Conservation (phyloP, 371 early-diverging fungal genomes). For the Capniomyces stellatus region DNA sequence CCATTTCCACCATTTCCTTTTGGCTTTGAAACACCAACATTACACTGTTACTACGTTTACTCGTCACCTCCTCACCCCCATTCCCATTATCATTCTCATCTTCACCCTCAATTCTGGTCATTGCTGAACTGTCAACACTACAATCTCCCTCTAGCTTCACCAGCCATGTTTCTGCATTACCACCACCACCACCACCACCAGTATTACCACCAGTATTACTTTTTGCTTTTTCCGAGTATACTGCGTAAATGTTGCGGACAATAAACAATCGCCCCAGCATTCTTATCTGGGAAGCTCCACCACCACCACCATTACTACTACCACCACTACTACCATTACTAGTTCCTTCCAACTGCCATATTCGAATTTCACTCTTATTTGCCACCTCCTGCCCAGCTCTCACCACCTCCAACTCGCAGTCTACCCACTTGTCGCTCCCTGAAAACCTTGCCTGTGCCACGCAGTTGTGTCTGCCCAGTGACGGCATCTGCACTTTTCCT, state of each 20-base stretch:
- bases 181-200: neutral
- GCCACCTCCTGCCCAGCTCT: neutral
- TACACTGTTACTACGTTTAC: constrained; percentile 2
- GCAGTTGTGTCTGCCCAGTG: constrained; percentile 14
- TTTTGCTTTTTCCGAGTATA: neutral
- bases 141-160: neutral
- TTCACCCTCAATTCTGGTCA: constrained; percentile 27
- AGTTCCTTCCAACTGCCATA: neutral
- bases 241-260: neutral
- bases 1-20: constrained; percentile 14
- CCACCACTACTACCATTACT: neutral
- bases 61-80: constrained; percentile 15
- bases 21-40: constrained; percentile 20
- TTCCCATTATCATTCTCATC: constrained; percentile 13
- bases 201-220: neutral
- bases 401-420: constrained; percentile 31
- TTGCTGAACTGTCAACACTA: constrained; percentile 16
- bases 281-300: neutral
- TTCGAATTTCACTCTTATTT: neutral
- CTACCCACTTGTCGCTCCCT: constrained; percentile 39
- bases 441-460: constrained; percentile 35
- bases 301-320: neutral
- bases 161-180: neutral
- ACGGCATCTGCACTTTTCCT: constrained; percentile 1
- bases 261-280: neutral